Evolutionary conservation across 1,139 yeast genomes (phyloP).

Genomic region (Kodamaea plutei): DNA sequence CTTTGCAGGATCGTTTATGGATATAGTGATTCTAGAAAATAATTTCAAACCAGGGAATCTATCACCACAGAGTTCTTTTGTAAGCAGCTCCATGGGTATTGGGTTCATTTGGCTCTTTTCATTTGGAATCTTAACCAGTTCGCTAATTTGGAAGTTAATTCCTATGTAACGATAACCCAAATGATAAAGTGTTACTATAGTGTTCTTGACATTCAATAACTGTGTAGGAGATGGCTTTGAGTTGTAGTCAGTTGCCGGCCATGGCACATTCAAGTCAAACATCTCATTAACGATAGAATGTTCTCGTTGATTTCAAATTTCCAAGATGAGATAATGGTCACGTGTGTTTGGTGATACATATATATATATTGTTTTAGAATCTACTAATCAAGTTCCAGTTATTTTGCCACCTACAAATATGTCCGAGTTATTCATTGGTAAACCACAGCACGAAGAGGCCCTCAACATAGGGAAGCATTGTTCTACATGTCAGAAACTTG

Average conservation of each 20-base stretch:
- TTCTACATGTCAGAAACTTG: slow-evolving; percentile 56
- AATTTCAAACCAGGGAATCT: slow-evolving; percentile 46
- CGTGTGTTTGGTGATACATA: too few relatives aligned
- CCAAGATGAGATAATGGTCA: too few relatives aligned
- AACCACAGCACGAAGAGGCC: slow-evolving; percentile 7
- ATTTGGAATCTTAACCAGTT: slow-evolving; percentile 55
- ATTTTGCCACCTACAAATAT: slow-evolving; percentile 5
- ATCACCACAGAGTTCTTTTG: slow-evolving; percentile 18
- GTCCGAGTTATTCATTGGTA: slow-evolving; percentile 11
- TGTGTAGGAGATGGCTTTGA: slow-evolving; percentile 39
- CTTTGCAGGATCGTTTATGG: slow-evolving; percentile 73
- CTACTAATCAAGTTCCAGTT: too few relatives aligned
- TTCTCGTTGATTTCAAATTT: too few relatives aligned
- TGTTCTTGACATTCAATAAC: slow-evolving; percentile 41
- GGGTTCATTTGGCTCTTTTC: slow-evolving; percentile 34
- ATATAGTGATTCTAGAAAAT: slow-evolving; percentile 69
- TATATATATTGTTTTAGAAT: too few relatives aligned
- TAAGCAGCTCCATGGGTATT: slow-evolving; percentile 25
- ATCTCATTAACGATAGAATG: slow-evolving; percentile 9
- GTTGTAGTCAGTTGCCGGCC: slow-evolving; percentile 61
- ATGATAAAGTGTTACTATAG: slow-evolving; percentile 52
- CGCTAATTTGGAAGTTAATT: slow-evolving; percentile 59
- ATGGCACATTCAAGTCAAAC: slow-evolving; percentile 76
- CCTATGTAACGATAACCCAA: slow-evolving; percentile 76
- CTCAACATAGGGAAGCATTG: slow-evolving; percentile 71